phyloP scores from a whole-genome alignment of 352 stramenopile genomes.

The Phytophthora pinifolia region DNA sequence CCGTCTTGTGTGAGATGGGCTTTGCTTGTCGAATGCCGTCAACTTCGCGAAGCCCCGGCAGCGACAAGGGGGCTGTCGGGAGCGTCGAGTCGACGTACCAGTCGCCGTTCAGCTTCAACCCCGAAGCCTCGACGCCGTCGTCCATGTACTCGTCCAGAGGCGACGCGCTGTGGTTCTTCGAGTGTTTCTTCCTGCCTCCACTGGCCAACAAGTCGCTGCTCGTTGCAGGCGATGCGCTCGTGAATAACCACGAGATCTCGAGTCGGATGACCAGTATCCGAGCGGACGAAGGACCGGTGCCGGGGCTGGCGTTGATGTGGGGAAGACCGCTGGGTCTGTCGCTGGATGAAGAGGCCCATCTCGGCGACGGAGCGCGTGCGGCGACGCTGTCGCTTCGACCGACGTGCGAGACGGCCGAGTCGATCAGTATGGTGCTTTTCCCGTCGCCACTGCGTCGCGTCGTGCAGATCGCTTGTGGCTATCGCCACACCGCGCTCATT shows the following conservation, averaged over 20 bases:
- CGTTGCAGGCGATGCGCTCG: slow-evolving; percentile 32
- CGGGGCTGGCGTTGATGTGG: slow-evolving; percentile 64
- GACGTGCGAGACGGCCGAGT: slow-evolving; percentile 9
- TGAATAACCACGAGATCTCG: slow-evolving; percentile 31
- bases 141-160: slow-evolving; percentile 35
- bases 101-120: slow-evolving; percentile 17
- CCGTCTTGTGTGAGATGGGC: slow-evolving; percentile 29
- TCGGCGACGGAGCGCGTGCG: slow-evolving; percentile 12
- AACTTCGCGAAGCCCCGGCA: slow-evolving; percentile 7
- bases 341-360: slow-evolving; percentile 55
- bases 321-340: slow-evolving; percentile 61
- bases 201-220: slow-evolving; percentile 34
- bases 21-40: slow-evolving; percentile 16
- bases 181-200: slow-evolving; percentile 53
- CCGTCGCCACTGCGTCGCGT: slow-evolving; percentile 57
- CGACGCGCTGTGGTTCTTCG: slow-evolving; percentile 51
- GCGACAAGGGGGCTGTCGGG: slow-evolving; percentile 12
- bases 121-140: slow-evolving; percentile 23
- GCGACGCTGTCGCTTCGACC: slow-evolving; percentile 12
- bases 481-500: slow-evolving; percentile 75
- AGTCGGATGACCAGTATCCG: slow-evolving; percentile 20
- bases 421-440: slow-evolving; percentile 43
- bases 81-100: slow-evolving; percentile 19
- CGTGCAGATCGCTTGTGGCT: slow-evolving; percentile 72
- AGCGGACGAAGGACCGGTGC: slow-evolving; percentile 21